Base-by-base conservation (phyloP, 768 basidiomycete genomes). In the Leccinellum albellum region DNA sequence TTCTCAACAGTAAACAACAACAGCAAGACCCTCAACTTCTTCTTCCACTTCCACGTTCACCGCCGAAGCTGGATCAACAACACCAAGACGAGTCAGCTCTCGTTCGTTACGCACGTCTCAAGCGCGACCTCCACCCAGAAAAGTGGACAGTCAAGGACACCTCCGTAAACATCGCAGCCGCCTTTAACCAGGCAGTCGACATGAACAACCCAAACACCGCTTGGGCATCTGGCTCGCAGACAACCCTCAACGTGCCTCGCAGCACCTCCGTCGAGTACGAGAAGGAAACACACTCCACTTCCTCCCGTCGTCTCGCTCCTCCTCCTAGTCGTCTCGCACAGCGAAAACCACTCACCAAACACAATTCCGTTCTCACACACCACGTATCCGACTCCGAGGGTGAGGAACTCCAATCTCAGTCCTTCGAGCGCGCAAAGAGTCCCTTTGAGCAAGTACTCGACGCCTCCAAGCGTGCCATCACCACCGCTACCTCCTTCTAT, bases 221-320 rank as follows among this genome's bases (percentile, higher is more conserved):
- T 1, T 89, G 88, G 89, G 84, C 83, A 3, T 86, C 88, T 2
- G 78, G 80, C 47, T 76, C 80, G n/a, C 67, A 77, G 51, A 77
- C 75, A 12, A 74, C 76, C 54, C 66, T 73, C 42, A 69, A 71
- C 45, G 73, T 89, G 2, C 85, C 87, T 15, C 81, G 89, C 40
- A 88, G 88, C 64, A 87, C 89, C 29, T 91, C 89, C 4, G 87
- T 88, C 53, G 89, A 91, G 66, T 91, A 88, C 70, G 89, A 89
- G 72, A 80, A 82, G 58, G 82, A 84, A 64, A 77, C 82, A 3
- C 82, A 81, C 56, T 78, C 78, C 35, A 80, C 80, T 31, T 75
- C 71, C 54, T 73, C 70, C 53, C 82, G 87, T 53, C 81, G 87
- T 50, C 79, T 89, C 51, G 80, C 83, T 0, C 74, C 83, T 29